phyloP scores from a whole-genome alignment of 2,329 filamentous ascomycete genomes.

The Elsinoe ampelina region DNA sequence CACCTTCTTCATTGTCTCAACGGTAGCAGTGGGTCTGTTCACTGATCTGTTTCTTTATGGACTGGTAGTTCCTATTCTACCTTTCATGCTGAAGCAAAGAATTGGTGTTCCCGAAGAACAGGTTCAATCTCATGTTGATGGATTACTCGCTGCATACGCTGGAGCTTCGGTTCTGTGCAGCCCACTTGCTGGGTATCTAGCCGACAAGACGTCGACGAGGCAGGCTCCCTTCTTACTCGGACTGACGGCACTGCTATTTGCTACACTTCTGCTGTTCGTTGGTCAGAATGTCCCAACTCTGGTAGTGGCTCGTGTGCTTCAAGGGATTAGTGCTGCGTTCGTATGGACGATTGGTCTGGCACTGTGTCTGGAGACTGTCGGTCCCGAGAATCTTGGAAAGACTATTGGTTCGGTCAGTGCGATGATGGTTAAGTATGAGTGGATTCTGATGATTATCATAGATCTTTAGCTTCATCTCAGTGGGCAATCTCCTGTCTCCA shows the following conservation, averaged over 20 bases:
- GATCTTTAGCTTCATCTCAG: slow-evolving; percentile 51
- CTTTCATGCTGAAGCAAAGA: slow-evolving; percentile 47
- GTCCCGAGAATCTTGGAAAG: slow-evolving; percentile 48
- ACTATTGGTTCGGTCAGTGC: slow-evolving; percentile 46
- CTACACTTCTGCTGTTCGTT: slow-evolving; percentile 47
- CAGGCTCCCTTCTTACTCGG: slow-evolving; percentile 51
- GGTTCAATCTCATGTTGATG: slow-evolving; percentile 45
- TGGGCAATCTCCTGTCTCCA: slow-evolving; percentile 49
- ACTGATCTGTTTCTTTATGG: slow-evolving; percentile 53
- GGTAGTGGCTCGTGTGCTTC: slow-evolving; percentile 45
- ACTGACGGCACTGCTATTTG: slow-evolving; percentile 42
- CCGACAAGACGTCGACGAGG: slow-evolving; percentile 45
- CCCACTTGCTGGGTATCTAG: slow-evolving; percentile 45
- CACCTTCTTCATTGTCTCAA: slow-evolving; percentile 49
- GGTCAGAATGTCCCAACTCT: slow-evolving; percentile 42
- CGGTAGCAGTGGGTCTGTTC: slow-evolving; percentile 47
- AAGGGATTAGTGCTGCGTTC: slow-evolving; percentile 49
- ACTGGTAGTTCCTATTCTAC: slow-evolving; percentile 49
- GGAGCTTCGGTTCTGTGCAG: slow-evolving; percentile 44
- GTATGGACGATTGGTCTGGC: slow-evolving; percentile 53
- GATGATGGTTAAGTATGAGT: background rate
- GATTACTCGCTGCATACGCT: slow-evolving; percentile 46
- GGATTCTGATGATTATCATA: slow-evolving; percentile 16
- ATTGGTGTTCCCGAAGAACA: slow-evolving; percentile 39
- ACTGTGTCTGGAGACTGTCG: slow-evolving; percentile 51